Base-by-base conservation (phyloP, 306 rosid species). In the Sesbania bispinosa region DNA sequence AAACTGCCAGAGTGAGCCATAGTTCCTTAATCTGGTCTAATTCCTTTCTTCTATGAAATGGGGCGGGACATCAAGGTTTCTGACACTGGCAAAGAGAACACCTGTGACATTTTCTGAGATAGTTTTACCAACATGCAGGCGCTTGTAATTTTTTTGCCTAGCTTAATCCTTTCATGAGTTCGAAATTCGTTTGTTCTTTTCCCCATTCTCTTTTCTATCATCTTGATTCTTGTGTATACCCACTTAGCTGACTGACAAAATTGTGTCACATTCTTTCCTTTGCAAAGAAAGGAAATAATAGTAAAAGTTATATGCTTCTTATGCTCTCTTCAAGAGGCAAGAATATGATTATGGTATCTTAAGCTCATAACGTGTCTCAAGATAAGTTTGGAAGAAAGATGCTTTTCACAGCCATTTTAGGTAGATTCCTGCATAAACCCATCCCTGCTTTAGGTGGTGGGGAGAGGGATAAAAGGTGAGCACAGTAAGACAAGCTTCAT, bases 1-100 rank as follows among this genome's bases (percentile, higher is more conserved):
- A 89, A 85, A 73, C 88, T 95, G 59, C 99, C 97, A 0, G 88
- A 86, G 38, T 95, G 79, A 89, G 83, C 73, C 42, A 14, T 8
- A 51, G 20, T 39, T 21, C 26, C 73, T 62, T 64, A 10, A 18
- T 27, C 41, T 6, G 9, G 67, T 43, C 10, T 15, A 10, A 73
- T 52, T 5, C 60, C 72, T 58, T 36, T 66, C 71, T 42, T 46
- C 51, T 55, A 48, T 20, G 43, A 51, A 16, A 16, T 6, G 35
- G 57, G 65, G 68, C 21, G 32, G 67, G 74, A 74, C 39, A 69
- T 50, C 11, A 53, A 24, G 53, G 52, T 47, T 75, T 79, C 76
- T 61, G 66, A 73, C 67, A 63, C 77, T 35, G 47, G 77, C 36
- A 47, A 65, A 29, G 71, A 55, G 81, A 42, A n/a, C n/a, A n/a